phyloP scores from a whole-genome alignment of 768 basidiomycete genomes.

The Auriscalpium microsporum region DNA sequence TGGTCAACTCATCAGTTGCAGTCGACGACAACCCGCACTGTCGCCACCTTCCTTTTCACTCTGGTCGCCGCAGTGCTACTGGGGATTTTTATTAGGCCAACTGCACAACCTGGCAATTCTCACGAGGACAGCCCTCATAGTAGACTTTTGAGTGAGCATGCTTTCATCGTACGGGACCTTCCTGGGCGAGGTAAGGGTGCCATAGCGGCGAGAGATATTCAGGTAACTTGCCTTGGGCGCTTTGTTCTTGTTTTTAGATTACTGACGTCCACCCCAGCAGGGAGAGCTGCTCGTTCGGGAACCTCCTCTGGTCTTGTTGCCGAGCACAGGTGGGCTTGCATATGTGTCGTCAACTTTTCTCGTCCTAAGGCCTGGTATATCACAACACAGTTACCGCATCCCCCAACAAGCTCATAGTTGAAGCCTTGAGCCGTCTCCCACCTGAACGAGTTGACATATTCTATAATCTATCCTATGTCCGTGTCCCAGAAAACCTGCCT shows the following conservation, averaged over 20 bases:
- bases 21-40: too few species aligned
- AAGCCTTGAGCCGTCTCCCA: conserved; percentile 26
- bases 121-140: neutral
- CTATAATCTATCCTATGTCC: conserved; percentile 48
- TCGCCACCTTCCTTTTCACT: too few species aligned
- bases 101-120: too few species aligned
- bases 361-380: neutral
- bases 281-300: conserved; percentile 53
- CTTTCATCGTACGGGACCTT: conserved; percentile 6
- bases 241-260: neutral
- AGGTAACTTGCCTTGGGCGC: neutral
- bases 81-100: too few species aligned
- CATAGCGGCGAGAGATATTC: conserved; percentile 4
- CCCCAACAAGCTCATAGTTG: conserved; percentile 36
- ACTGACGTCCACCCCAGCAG: conserved; percentile 29
- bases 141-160: neutral
- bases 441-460: conserved; percentile 32
- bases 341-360: neutral
- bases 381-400: conserved; percentile 32
- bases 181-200: conserved; percentile 12
- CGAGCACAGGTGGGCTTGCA: conserved; percentile 34
- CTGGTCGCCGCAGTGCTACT: too few species aligned
- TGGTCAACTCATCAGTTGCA: too few species aligned
- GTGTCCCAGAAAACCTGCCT: conserved; percentile 36
- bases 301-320: conserved; percentile 45